Evolutionary conservation across 1,284 basidiomycete genomes (phyloP).

Genomic region (Schizopora paradoxa): DNA sequence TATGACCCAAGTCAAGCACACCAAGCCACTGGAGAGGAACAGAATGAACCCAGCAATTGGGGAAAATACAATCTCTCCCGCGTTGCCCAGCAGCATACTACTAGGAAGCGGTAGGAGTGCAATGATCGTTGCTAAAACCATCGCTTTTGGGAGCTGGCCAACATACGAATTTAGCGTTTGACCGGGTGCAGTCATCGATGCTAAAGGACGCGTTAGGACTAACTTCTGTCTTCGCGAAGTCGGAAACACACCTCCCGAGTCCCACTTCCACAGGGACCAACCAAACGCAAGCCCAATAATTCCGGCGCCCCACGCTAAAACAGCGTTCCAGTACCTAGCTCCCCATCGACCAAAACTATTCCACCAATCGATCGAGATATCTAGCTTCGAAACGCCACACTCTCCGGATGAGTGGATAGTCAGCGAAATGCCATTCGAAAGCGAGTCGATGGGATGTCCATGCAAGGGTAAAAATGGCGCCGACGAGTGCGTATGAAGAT

Average conservation of each 20-base stretch:
- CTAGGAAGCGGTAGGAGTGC: slow-evolving; percentile 55
- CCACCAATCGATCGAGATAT: slow-evolving; percentile 58
- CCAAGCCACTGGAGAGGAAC: slow-evolving; percentile 53
- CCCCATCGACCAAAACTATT: slow-evolving; percentile 65
- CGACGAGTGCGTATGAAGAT: slow-evolving; percentile 67
- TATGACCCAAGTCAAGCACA: slow-evolving; percentile 54
- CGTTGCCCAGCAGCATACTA: slow-evolving; percentile 52
- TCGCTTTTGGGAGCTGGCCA: slow-evolving; percentile 36
- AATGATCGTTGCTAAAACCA: slow-evolving; percentile 38
- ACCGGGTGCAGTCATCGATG: slow-evolving; percentile 39
- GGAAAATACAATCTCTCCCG: slow-evolving; percentile 43
- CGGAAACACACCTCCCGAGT: slow-evolving; percentile 28
- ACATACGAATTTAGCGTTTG: slow-evolving; percentile 44
- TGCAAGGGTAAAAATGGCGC: slow-evolving; percentile 54
- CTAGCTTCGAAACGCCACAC: slow-evolving; percentile 39
- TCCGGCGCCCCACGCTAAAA: slow-evolving; percentile 67
- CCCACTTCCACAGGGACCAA: slow-evolving; percentile 40
- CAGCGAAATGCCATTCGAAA: slow-evolving; percentile 42
- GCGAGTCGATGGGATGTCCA: slow-evolving; percentile 18
- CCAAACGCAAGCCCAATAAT: slow-evolving; percentile 54
- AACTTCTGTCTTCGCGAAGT: background rate
- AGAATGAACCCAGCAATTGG: slow-evolving; percentile 51
- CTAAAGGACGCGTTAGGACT: slow-evolving; percentile 25
- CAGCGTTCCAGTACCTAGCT: slow-evolving; percentile 65
- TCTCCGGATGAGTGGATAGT: slow-evolving; percentile 53